Conservation (phyloP, 2,329 filamentous ascomycete genomes). For the Fusarium sp. region DNA sequence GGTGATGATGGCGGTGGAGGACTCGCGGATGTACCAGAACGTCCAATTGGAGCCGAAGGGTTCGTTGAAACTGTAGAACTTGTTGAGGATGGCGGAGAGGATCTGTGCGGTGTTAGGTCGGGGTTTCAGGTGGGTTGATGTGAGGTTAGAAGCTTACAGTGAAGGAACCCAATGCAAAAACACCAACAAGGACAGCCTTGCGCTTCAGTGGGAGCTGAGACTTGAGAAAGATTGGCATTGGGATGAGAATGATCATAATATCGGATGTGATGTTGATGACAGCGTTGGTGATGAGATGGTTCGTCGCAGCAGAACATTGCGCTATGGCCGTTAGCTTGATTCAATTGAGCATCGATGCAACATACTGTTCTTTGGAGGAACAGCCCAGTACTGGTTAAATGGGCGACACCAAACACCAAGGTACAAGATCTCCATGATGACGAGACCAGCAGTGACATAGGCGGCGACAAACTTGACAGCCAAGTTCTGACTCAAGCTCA, state of each 20-base stretch:
- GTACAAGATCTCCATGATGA: slow-evolving; percentile 61
- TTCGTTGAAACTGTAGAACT: slow-evolving; percentile 53
- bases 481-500: slow-evolving; percentile 56
- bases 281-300: slow-evolving; percentile 67
- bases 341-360: background rate
- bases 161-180: slow-evolving; percentile 58
- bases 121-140: background rate
- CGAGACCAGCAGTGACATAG: slow-evolving; percentile 57
- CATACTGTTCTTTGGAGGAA: slow-evolving; percentile 60
- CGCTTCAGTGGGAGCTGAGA: slow-evolving; percentile 60
- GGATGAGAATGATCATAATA: slow-evolving; percentile 66
- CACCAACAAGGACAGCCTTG: slow-evolving; percentile 60
- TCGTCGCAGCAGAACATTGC: slow-evolving; percentile 65
- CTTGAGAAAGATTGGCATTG: slow-evolving; percentile 61
- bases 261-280: slow-evolving; percentile 69
- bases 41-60: slow-evolving; percentile 52
- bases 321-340: slow-evolving; percentile 44
- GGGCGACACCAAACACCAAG: slow-evolving; percentile 64
- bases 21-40: slow-evolving; percentile 56
- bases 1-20: slow-evolving; percentile 54
- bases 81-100: slow-evolving; percentile 57
- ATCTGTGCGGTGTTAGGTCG: slow-evolving; percentile 49
- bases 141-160: slow-evolving; percentile 50
- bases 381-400: slow-evolving; percentile 65
- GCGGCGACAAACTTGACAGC: slow-evolving; percentile 58